A percentile compares a stretch with the other conserved stretches of the same genome.
phyloP scores from a whole-genome alignment of 1,139 yeast genomes.

The Geotrichum europaeum region DNA sequence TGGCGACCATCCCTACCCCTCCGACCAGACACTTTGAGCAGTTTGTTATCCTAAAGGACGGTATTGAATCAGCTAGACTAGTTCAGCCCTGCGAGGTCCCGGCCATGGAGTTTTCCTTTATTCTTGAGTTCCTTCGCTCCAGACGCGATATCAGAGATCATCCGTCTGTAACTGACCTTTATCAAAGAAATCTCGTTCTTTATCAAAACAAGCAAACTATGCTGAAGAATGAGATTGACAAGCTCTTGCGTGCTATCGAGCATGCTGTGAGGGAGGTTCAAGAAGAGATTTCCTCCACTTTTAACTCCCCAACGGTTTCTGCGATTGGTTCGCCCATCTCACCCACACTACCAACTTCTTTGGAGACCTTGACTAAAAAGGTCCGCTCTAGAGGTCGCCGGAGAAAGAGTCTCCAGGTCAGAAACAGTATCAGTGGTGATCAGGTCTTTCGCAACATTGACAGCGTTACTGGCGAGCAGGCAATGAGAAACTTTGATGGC shows the following conservation, averaged over 20 bases:
- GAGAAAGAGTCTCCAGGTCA: slow-evolving; percentile 8
- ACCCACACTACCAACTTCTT: slow-evolving; percentile 4
- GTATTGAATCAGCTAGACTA: slow-evolving; percentile 7
- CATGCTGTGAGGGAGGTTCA: slow-evolving; percentile 10
- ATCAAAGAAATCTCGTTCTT: slow-evolving; percentile 11
- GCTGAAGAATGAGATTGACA: slow-evolving; percentile 10
- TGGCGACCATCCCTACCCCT: slow-evolving; percentile 13
- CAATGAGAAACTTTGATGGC: not conserved
- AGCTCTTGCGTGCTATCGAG: slow-evolving; percentile 8
- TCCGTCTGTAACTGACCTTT: slow-evolving; percentile 6
- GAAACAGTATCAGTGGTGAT: not conserved
- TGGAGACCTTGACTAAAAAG: slow-evolving; percentile 14
- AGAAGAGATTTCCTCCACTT: slow-evolving; percentile 5
- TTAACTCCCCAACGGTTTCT: not conserved
- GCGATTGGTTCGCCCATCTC: not conserved
- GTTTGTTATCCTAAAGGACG: slow-evolving; percentile 6
- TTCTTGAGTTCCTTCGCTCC: slow-evolving; percentile 10
- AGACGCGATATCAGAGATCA: slow-evolving; percentile 14
- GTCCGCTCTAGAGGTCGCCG: slow-evolving; percentile 13
- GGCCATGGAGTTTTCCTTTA: slow-evolving; percentile 12
- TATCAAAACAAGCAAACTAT: slow-evolving; percentile 11
- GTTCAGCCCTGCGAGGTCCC: slow-evolving; percentile 15
- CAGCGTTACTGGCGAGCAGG: slow-evolving; percentile 29
- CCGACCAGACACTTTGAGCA: slow-evolving; percentile 7
- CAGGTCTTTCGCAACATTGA: slow-evolving; percentile 32